Conservation (phyloP, 2,329 filamentous ascomycete genomes). For the Aspergillus hortae region DNA sequence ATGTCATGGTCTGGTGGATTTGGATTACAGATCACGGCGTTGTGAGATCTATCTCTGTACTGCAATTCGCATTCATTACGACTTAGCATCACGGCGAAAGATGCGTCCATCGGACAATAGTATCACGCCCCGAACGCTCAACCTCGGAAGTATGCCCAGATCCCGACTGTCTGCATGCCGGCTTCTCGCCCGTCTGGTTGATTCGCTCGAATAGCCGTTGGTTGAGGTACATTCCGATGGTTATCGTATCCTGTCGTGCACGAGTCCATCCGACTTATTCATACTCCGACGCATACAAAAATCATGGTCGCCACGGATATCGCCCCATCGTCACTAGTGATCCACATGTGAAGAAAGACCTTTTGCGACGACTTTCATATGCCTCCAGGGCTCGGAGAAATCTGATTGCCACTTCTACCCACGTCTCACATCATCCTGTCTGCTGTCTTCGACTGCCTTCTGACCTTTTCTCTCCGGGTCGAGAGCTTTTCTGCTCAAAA, state of each 20-base stretch:
- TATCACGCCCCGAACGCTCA: conserved; percentile 11
- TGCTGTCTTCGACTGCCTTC: too few species aligned
- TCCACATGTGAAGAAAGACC: conserved; percentile 3
- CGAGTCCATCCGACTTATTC: too few species aligned
- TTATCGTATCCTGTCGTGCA: too few species aligned
- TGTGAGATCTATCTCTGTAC: too few species aligned
- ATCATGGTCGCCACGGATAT: background rate
- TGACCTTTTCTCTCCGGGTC: too few species aligned
- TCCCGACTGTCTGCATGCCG: conserved; percentile 10
- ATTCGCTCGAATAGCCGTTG: too few species aligned
- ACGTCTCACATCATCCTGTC: background rate
- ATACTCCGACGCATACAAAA: background rate
- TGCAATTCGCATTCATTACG: too few species aligned
- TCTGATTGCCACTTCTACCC: background rate
- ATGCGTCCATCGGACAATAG: background rate
- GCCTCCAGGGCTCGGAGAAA: background rate
- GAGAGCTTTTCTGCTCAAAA: too few species aligned
- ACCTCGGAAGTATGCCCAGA: conserved; percentile 21
- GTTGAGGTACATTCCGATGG: too few species aligned
- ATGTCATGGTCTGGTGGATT: background rate
- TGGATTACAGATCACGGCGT: background rate
- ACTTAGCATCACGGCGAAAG: too few species aligned
- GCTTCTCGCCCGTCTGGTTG: background rate
- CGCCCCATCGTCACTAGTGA: background rate
- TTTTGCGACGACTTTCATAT: background rate